Base-by-base conservation (phyloP, 805 yeast species). In the Wickerhamiella siamensis region DNA sequence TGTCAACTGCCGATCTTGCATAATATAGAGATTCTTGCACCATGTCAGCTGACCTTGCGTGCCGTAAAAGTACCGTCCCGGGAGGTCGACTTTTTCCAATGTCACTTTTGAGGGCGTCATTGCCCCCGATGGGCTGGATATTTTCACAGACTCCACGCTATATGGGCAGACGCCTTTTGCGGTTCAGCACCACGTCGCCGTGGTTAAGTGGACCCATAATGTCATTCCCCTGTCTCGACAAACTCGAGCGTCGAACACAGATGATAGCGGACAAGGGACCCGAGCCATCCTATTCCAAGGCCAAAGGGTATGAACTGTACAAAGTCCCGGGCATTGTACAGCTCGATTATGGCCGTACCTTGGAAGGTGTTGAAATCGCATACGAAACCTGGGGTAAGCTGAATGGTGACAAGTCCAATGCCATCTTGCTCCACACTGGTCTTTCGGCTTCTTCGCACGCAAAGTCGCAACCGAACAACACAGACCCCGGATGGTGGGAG, bases 401-500 rank as follows among this genome's bases (percentile, higher is more conserved):
- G 47, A 80, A 82, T 49, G 57, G 62, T 2, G 70, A 65, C 36
- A 73, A 64, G 47, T 72, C 80, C 17, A 87, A 87, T 55, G 81
- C 86, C 10, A 72, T 87, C 17, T 65, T 87, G 31, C 62, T 87
- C 8, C 95, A 87, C 54, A 87, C 96, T 0, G 96, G 96, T 0
- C 67, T 87, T 16, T 82, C 94, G 0, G 95, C 95, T 0, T 82
- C 94, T 0, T 83, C 95, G 2, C 96, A 87, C 63, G 96, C 95
- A 8, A 80, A 74, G 53, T 82, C 94, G 2, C 91, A 82, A 45
- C 63, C 66, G 0, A 65, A 70, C 24, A 86, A 86, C 57, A 58
- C 72, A 4, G 71, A 72, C 47, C 74, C 76, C 4, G 96, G 96
- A 14, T 87, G 96, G 96, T 87, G 96, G 96, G 95, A 87, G 56